Base-by-base conservation (phyloP, 345 rosid genomes). In the Pelargonium nanum region DNA sequence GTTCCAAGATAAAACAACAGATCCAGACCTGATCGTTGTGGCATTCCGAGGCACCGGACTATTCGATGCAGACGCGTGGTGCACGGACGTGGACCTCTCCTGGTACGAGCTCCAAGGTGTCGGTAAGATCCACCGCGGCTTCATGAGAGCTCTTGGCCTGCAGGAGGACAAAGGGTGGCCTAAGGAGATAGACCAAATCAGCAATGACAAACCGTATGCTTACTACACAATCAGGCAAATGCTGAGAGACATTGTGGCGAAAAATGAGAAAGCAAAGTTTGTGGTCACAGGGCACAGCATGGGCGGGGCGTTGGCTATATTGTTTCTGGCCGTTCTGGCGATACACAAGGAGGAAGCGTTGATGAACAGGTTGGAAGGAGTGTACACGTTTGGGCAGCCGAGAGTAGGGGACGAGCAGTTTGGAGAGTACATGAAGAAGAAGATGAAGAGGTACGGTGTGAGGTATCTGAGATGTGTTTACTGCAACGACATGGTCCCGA, bases 381-480 rank as follows among this genome's bases (percentile, higher is more conserved):
- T 83, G 34, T 84, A 80, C 58, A 80, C 92, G 1, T 88, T 74
- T 57, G 96, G 92, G 63, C 96, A 88, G 60, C 96, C 96, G 8
- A 80, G 84, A 57, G 75, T 88, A 53, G 92, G 96, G 0, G 86
- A 88, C 25, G 64, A 28, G 5, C 64, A 63, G 19, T 85, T 83
- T 57, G 81, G 71, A 32, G 67, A 20, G 5, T 85, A 69, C 57
- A 76, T 82, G 96, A 72, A 75, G 15, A 44, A 24, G 5, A 63
- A 67, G 54, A n/a, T 88, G 44, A 4, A 8, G 1, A 25, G 58
- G 13, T 45, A 85, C 50, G 65, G 56, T 4, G 65, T 80, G 57
- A 76, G 65, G 61, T 83, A 88, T 60, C 24, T 69, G 67, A 85
- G 89, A 58, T 83, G 77, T 68, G 92, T 88, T 26, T 82, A 88